Conservation (phyloP, 2,329 filamentous ascomycete genomes). For the Venturia oleaginea region DNA sequence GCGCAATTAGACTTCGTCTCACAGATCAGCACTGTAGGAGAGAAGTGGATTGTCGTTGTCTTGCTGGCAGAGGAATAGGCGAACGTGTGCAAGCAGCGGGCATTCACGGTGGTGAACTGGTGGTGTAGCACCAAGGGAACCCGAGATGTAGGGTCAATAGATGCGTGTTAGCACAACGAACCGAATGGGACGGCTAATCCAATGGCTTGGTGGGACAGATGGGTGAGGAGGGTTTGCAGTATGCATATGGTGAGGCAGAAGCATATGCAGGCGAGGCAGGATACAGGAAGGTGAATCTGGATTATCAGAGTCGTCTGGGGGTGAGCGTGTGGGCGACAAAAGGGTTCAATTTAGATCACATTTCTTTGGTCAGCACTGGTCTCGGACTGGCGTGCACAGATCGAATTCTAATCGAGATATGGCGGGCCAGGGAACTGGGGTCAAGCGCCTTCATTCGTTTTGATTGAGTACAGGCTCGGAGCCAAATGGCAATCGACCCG, state of each 20-base stretch:
- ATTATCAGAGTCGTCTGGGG: neutral
- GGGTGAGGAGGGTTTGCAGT: neutral
- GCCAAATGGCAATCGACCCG: neutral
- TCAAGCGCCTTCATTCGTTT: neutral
- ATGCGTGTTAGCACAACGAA: neutral
- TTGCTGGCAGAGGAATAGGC: conserved; percentile 1
- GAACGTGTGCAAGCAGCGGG: neutral
- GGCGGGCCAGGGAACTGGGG: neutral
- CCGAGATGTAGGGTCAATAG: neutral
- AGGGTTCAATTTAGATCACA: neutral
- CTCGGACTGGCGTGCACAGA: neutral
- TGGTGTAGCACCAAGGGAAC: neutral
- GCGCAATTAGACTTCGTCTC: neutral
- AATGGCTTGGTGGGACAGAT: conserved; percentile 4
- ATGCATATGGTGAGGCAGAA: neutral
- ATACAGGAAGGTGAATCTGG: neutral
- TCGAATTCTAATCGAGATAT: conserved; percentile 1
- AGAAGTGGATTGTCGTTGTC: neutral
- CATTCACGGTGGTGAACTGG: neutral
- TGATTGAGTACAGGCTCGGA: neutral
- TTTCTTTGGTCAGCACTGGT: neutral
- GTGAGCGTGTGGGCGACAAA: neutral
- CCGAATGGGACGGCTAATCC: conserved; percentile 4
- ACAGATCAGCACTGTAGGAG: conserved; percentile 4
- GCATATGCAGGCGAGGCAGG: neutral